A percentile compares a stretch with the other conserved stretches of the same genome.
Conservation (phyloP, 2,329 filamentous ascomycete genomes). For the Colletotrichum lupini region DNA sequence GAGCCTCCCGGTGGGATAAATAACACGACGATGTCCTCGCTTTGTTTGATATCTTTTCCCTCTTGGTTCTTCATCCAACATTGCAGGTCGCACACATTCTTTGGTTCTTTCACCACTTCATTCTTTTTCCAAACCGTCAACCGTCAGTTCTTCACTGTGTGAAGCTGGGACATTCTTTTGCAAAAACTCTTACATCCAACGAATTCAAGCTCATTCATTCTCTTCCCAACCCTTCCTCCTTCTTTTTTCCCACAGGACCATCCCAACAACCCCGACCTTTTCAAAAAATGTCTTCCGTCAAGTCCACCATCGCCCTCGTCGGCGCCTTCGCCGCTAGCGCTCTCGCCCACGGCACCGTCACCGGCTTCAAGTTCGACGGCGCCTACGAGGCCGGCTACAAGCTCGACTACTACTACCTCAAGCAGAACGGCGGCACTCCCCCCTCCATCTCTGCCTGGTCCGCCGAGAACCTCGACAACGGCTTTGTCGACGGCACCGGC, state of each 20-base stretch:
- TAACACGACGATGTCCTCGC: slow-evolving; percentile 13
- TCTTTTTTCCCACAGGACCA: neutral
- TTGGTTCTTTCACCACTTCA: slow-evolving; percentile 31
- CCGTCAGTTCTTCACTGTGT: slow-evolving; percentile 36
- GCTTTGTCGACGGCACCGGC: slow-evolving; percentile 58
- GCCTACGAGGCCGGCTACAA: slow-evolving; percentile 34
- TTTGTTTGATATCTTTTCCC: neutral
- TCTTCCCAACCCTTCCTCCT: neutral
- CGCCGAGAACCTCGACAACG: slow-evolving; percentile 57
- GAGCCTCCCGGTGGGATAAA: slow-evolving; percentile 9
- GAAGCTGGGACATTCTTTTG: slow-evolving; percentile 37
- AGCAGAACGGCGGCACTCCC: slow-evolving; percentile 29
- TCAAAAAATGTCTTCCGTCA: slow-evolving; percentile 22
- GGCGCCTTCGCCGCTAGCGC: slow-evolving; percentile 34
- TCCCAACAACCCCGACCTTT: neutral
- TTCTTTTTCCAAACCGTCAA: slow-evolving; percentile 26
- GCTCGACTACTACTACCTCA: slow-evolving; percentile 39
- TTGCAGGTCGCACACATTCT: slow-evolving; percentile 32
- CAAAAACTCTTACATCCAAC: slow-evolving; percentile 27
- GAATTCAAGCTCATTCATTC: slow-evolving; percentile 19
- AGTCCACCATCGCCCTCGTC: slow-evolving; percentile 32
- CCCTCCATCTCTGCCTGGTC: slow-evolving; percentile 50
- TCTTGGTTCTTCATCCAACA: slow-evolving; percentile 24
- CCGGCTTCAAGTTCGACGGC: slow-evolving; percentile 28
- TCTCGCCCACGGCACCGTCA: slow-evolving; percentile 36